Conservation (phyloP, 148 eudicot genomes). For the Salicornia ramosissima region DNA sequence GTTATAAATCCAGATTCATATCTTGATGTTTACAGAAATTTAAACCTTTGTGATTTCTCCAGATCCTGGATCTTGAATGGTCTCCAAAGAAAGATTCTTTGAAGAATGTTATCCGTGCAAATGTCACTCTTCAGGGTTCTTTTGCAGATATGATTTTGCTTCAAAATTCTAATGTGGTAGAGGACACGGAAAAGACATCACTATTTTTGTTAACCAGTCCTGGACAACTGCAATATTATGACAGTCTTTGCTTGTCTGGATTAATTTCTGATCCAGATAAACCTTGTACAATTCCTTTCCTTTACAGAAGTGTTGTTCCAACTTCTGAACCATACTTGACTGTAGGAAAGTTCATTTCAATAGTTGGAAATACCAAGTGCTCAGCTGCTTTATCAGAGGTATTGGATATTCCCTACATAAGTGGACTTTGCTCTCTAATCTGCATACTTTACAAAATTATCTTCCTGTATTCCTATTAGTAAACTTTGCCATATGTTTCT, state of each 20-base stretch:
- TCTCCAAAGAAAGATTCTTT: conserved; percentile 60
- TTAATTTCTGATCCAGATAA: conserved; percentile 53
- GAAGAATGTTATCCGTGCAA: conserved; percentile 59
- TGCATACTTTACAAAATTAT: background rate
- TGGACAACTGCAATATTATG: conserved; percentile 78
- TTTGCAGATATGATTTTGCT: conserved; percentile 77
- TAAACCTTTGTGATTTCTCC: conserved; percentile 29
- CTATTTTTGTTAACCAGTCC: conserved; percentile 79
- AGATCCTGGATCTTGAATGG: conserved; percentile 92
- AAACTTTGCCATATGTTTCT: conserved; percentile 4
- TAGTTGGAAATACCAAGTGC: conserved; percentile 32
- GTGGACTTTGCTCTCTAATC: background rate
- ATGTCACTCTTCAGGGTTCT: conserved; percentile 84
- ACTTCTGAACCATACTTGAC: conserved; percentile 78
- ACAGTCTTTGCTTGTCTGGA: conserved; percentile 48
- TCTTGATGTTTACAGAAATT: conserved; percentile 2
- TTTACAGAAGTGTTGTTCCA: conserved; percentile 59
- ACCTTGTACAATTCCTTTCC: conserved; percentile 40
- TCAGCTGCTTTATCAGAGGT: conserved; percentile 50
- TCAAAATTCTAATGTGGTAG: conserved; percentile 39
- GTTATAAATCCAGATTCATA: conserved; percentile 9
- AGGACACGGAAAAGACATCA: conserved; percentile 40
- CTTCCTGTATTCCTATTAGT: conserved; percentile 12
- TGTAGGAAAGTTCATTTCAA: conserved; percentile 43
- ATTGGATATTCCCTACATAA: conserved; percentile 17